phyloP scores from a whole-genome alignment of 129 eudicot genomes.

The Saussurea involucrata region DNA sequence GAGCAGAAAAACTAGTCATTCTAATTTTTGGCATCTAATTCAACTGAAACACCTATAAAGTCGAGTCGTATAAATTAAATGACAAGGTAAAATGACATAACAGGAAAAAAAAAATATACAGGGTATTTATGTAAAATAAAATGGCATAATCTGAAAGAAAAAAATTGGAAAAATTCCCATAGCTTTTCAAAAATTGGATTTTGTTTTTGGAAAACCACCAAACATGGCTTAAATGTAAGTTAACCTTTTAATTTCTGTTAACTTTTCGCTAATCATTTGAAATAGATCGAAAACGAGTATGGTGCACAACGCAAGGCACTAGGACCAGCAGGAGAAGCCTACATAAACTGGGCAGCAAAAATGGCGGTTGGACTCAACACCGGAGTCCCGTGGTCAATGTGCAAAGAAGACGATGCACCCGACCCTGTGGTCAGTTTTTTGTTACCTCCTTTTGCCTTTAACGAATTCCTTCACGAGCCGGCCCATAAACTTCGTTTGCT shows the following conservation, averaged over 20 bases:
- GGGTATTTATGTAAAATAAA: background rate
- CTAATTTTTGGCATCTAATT: too few species aligned
- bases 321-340: constrained; percentile 69
- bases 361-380: constrained; percentile 85
- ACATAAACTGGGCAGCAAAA: constrained; percentile 86
- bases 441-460: background rate
- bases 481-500: background rate
- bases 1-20: too few species aligned
- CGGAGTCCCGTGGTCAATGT: constrained; percentile 96
- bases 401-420: constrained; percentile 92
- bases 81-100: too few species aligned
- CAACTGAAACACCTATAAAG: too few species aligned
- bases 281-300: constrained; percentile 93
- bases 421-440: constrained; percentile 66
- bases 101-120: too few species aligned
- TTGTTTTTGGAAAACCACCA: too few species aligned
- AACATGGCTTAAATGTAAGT: background rate
- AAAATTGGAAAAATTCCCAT: background rate
- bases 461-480: background rate
- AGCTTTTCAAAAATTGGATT: too few species aligned
- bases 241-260: background rate
- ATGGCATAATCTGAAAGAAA: background rate
- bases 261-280: background rate
- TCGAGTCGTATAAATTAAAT: too few species aligned
- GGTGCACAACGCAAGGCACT: constrained; percentile 51